Percentiles rank a stretch among this genome's conserved stretches.
Evolutionary conservation across 345 rosid genomes (phyloP).

Genomic region (Corymbia maculata): DNA sequence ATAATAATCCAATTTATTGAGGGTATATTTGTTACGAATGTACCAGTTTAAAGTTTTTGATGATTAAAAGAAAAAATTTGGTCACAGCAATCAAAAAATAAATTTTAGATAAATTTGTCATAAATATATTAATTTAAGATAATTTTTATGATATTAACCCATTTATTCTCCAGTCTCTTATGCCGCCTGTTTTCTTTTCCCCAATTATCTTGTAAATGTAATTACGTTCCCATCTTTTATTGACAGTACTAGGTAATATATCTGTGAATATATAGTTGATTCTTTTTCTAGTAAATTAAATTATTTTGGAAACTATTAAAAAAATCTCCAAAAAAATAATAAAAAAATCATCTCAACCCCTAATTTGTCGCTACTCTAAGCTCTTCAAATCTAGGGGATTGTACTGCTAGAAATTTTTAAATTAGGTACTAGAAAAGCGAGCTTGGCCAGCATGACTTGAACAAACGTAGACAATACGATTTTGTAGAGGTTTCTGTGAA

Average conservation of each 20-base stretch:
- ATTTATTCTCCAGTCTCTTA: background rate
- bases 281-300: too few species aligned
- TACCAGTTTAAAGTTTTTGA: too few species aligned
- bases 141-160: too few species aligned
- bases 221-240: background rate
- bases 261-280: background rate
- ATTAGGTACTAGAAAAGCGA: background rate
- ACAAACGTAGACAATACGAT: background rate
- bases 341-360: background rate
- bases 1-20: too few species aligned
- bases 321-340: too few species aligned
- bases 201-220: background rate
- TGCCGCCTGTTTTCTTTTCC: fast-evolving
- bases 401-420: too few species aligned
- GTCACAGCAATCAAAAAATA: too few species aligned
- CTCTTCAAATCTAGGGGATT: background rate
- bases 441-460: background rate
- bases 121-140: too few species aligned
- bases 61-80: too few species aligned
- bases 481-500: background rate
- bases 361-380: background rate
- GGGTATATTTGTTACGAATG: too few species aligned
- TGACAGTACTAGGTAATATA: background rate
- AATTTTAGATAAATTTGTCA: too few species aligned
- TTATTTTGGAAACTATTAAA: background rate